Base-by-base conservation (phyloP, 805 yeast species). In the Ogataea neopini region DNA sequence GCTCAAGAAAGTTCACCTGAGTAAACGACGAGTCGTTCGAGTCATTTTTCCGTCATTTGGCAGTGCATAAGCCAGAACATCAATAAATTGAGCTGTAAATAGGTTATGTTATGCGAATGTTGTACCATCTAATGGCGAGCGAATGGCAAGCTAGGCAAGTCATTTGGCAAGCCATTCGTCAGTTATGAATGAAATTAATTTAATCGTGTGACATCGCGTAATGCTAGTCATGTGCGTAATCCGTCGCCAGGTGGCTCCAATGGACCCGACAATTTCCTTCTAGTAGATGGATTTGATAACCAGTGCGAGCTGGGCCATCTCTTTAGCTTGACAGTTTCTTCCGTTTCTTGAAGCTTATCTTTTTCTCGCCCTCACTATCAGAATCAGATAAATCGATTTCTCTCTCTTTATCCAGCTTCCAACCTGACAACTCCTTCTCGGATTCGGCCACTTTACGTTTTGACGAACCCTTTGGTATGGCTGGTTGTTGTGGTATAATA, bases 1-100 rank as follows among this genome's bases (percentile, higher is more conserved):
- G 89, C 36, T 84, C 96, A 32, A 84, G 96, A 71, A 86, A 83
- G 50, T 90, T 86, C 79, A 80, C 83, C 35, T 80, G 37, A 20
- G 25, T 11, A 19, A 32, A 33, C 35, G 45, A 40, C 30, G 10
- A 28, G 30, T 13, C 5, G 14, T 8, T 7, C 28, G 28, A 25
- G 28, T 25, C 28, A 25, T 25, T 25, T 25, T 7, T 10, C 7
- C 7, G 28, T 7, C 28, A 25, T 25, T 25, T 25, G 44, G 34
- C 34, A 15, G 34, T 30, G 37, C 37, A 34, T 34, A 34, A n/a
- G 37, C 37, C 37, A 19, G 37, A 18, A 18, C 22, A 34, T 30
- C 18, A 18, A 18, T 19, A 13, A 40, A 19, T 34, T 43, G 37
- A 39, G 40, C 47, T 43, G 47, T 44, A 43, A 34, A 49, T 46